A percentile compares a stretch with the other conserved stretches of the same genome.
Conservation (phyloP, 805 yeast genomes). For the Ogataea angusta region DNA sequence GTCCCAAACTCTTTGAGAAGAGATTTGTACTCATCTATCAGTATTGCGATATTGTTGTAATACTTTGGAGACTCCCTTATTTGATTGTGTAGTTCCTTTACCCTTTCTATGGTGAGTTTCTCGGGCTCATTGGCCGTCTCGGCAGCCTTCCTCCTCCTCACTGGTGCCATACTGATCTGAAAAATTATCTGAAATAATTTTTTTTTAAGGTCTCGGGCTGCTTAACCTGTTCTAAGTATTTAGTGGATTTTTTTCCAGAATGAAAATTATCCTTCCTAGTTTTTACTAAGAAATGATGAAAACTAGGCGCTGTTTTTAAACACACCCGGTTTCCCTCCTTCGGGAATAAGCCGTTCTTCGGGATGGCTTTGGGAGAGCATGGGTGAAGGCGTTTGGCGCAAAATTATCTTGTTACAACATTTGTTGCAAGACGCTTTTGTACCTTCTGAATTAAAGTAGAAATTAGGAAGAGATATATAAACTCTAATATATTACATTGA, state of each 20-base stretch:
- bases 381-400: conserved; percentile 36
- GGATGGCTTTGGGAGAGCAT: conserved; percentile 27
- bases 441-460: conserved; percentile 31
- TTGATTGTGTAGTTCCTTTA: conserved; percentile 26
- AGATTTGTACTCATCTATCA: conserved; percentile 40
- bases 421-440: conserved; percentile 29
- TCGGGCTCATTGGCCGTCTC: not conserved
- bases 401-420: conserved; percentile 33
- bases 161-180: conserved; percentile 7
- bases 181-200: conserved; percentile 3
- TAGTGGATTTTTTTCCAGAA: not conserved
- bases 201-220: conserved; percentile 7
- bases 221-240: conserved; percentile 3
- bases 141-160: conserved; percentile 2
- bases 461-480: conserved; percentile 9
- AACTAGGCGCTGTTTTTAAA: conserved; percentile 48
- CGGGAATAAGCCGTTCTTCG: conserved; percentile 14
- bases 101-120: conserved; percentile 21
- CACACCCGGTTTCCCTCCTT: conserved; percentile 33
- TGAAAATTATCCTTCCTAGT: conserved; percentile 56
- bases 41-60: conserved; percentile 51
- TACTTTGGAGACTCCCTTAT: conserved; percentile 43
- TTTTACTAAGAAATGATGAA: conserved; percentile 60
- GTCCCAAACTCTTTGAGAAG: conserved; percentile 19
- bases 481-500: conserved; percentile 4